phyloP scores from a whole-genome alignment of 441 rosid species.

The Pelargonium exstipulatum region DNA sequence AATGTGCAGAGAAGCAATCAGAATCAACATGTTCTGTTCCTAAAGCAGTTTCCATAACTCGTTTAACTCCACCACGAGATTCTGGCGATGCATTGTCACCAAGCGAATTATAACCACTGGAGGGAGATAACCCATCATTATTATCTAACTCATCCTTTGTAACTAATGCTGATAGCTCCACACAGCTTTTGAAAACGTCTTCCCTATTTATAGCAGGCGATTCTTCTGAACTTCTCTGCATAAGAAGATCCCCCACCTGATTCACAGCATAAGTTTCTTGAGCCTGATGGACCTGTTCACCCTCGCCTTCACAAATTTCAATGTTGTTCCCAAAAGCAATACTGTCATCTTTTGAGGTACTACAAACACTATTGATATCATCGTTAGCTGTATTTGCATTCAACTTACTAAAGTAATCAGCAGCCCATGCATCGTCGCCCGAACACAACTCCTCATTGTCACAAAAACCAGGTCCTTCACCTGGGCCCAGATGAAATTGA shows the following conservation, averaged over 20 bases:
- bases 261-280: constrained; percentile 23
- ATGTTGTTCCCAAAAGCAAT: constrained; percentile 19
- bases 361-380: constrained; percentile 24
- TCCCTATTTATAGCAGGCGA: constrained; percentile 28
- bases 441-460: constrained; percentile 49
- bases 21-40: constrained; percentile 21
- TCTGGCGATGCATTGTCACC: constrained; percentile 14
- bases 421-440: constrained; percentile 46
- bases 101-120: constrained; percentile 20
- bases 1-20: constrained; percentile 24
- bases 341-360: constrained; percentile 18
- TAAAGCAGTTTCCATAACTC: constrained; percentile 15
- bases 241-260: constrained; percentile 22
- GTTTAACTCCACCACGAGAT: constrained; percentile 21
- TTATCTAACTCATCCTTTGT: constrained; percentile 23
- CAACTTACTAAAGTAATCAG: constrained; percentile 39
- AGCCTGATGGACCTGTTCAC: constrained; percentile 28
- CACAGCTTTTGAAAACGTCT: constrained; percentile 41
- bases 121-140: constrained; percentile 22
- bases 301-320: constrained; percentile 33
- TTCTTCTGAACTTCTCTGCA: constrained; percentile 27
- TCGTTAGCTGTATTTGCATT: constrained; percentile 29
- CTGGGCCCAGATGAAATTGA: constrained; percentile 74
- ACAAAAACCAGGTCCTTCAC: constrained; percentile 54
- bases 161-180: constrained; percentile 38